Evolutionary conservation across 495 filamentous ascomycete species (phyloP), one percentile per base, ranked within the genome.

Genomic region (Peziza echinospora): DNA sequence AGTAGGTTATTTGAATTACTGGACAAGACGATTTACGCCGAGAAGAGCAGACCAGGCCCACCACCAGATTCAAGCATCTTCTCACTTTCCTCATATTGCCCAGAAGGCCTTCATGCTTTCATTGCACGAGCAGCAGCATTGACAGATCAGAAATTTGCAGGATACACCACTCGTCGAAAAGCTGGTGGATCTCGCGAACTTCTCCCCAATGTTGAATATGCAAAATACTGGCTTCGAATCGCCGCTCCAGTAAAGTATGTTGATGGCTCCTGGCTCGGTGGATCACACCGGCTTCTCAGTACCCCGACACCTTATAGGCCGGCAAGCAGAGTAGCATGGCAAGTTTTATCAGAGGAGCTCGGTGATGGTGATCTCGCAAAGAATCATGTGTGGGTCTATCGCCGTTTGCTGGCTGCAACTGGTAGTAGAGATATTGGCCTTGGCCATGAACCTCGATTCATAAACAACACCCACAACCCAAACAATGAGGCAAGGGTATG

Each of bases 181-280:
- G 41, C 46, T 10, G 64, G 63, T 10, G 45, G 52, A 16, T 25
- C 26, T 21, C 47, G 52, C 13, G 63, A 69, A 50, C 46, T 68
- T 39, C 59, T 68, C 47, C 42, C 40, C 8, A 54, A 59, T 24
- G 51, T 45, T n/a, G 54, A 63, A 28, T 64, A 61, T 42, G 64
- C 65, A n/a, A 49, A 53, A 22, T 54, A 55, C 47, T 71, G 62
- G 66, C 59, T 70, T 24, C 61, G 54, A 43, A 49, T 59, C 28
- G 52, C 51, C 43, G 65, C 68, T 19, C 68, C 68, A 23, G 51
- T 68, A 13, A 71, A 71, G 28, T 63, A 65, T 26, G 65, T 69
- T 17, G 68, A 71, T 43, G 68, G 68, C 5, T 64, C 68, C 23
- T 71, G 67, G 68, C 47, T 71, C 11, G 64, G 65, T 13, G 63